A percentile compares a stretch with the other conserved stretches of the same genome.
phyloP scores from a whole-genome alignment of 2,329 filamentous ascomycete species.

The Diaporthe capsici region DNA sequence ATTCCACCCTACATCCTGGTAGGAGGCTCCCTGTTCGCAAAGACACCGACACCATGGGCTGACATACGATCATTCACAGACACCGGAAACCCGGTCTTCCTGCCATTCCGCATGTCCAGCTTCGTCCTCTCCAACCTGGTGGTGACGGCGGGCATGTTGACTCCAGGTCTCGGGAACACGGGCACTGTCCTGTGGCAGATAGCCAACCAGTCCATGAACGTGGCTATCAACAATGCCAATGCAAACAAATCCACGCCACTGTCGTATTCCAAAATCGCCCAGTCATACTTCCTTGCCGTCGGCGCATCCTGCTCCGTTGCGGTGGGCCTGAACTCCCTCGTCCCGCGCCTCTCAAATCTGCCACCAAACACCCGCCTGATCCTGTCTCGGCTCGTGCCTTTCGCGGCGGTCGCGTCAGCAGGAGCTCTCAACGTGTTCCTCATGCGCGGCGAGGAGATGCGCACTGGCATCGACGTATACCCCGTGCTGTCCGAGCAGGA shows the following conservation, averaged over 20 bases:
- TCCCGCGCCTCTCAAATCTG: constrained; percentile 84
- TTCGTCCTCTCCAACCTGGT: constrained; percentile 95
- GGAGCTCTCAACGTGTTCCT: constrained; percentile 96
- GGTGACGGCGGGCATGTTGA: constrained; percentile 97
- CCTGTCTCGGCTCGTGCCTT: constrained; percentile 90
- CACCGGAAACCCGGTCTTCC: constrained; percentile 90
- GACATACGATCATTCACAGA: constrained; percentile 65
- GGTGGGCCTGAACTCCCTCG: constrained; percentile 89
- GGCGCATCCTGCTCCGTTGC: constrained; percentile 95
- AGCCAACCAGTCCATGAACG: constrained; percentile 96
- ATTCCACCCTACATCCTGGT: constrained; percentile 97
- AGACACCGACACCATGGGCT: constrained; percentile 24
- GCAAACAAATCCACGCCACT: constrained; percentile 97
- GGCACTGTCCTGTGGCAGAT: constrained; percentile 96
- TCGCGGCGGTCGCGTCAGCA: constrained; percentile 93
- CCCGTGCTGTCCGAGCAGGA: constrained; percentile 82
- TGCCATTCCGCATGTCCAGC: constrained; percentile 97
- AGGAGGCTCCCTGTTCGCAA: constrained; percentile 50
- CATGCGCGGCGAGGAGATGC: constrained; percentile 97
- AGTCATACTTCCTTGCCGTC: constrained; percentile 94
- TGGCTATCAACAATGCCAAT: constrained; percentile 97
- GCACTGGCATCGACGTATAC: constrained; percentile 92
- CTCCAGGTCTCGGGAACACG: constrained; percentile 84
- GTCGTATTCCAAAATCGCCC: constrained; percentile 81
- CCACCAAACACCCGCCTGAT: constrained; percentile 82